Evolutionary conservation across 2,329 filamentous ascomycete species (phyloP).

Genomic region (Lojkania enalia): DNA sequence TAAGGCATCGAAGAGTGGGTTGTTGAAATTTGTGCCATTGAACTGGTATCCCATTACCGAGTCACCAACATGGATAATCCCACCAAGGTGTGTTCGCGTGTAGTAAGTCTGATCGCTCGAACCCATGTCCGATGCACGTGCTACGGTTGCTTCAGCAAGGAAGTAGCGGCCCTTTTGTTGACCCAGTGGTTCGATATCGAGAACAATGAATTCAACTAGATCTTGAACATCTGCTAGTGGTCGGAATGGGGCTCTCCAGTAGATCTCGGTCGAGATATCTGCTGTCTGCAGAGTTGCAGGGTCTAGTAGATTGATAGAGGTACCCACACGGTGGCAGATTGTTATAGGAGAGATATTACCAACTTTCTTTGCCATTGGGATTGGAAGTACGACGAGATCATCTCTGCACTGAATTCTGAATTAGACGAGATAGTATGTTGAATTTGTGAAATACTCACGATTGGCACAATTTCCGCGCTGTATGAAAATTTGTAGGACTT

Average conservation of each 20-base stretch:
- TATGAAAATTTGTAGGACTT: constrained; percentile 95
- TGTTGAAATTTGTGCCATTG: constrained; percentile 90
- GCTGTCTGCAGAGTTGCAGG: constrained; percentile 88
- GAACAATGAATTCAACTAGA: constrained; percentile 87
- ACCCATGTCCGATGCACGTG: constrained; percentile 83
- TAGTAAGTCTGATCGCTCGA: constrained; percentile 87
- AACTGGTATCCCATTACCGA: constrained; percentile 94
- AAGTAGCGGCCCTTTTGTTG: constrained; percentile 78
- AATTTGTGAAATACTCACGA: constrained; percentile 45
- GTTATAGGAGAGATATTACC: constrained; percentile 88
- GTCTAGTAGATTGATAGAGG: constrained; percentile 85
- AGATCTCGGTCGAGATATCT: constrained; percentile 79
- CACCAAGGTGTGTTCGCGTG: constrained; percentile 85
- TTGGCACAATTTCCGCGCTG: constrained; percentile 85
- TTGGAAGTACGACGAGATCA: constrained; percentile 89
- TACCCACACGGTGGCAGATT: constrained; percentile 86
- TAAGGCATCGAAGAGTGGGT: constrained; percentile 78
- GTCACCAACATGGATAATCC: constrained; percentile 83
- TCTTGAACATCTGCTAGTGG: constrained; percentile 82
- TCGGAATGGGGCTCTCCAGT: constrained; percentile 88
- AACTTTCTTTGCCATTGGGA: constrained; percentile 81
- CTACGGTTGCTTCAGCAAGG: constrained; percentile 85
- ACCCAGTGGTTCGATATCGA: constrained; percentile 86
- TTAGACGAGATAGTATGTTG: constrained; percentile 7
- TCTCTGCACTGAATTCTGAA: constrained; percentile 70